Conservation (phyloP, 176 grass and related monocot genomes). For the Eleusine indica region DNA sequence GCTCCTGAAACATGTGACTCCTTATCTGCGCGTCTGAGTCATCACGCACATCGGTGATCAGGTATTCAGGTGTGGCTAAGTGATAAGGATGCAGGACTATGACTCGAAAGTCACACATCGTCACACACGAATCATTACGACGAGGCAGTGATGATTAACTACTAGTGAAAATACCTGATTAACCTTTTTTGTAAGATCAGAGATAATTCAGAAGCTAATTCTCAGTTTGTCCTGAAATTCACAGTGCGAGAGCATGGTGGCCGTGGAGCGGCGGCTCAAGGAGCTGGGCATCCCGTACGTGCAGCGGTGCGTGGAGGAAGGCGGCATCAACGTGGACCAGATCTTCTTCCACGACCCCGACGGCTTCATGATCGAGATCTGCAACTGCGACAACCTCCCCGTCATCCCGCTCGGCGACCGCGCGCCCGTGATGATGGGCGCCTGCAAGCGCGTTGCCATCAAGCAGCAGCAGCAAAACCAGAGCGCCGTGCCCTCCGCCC, state of each 20-base stretch:
- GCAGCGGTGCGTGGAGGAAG: slow-evolving; percentile 62
- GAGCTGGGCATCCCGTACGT: slow-evolving; percentile 65
- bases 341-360: slow-evolving; percentile 94
- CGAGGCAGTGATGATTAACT: too few relatives aligned
- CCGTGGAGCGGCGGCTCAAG: slow-evolving; percentile 65
- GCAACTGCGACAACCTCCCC: slow-evolving; percentile 86
- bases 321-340: slow-evolving; percentile 74
- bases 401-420: slow-evolving; percentile 56
- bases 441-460: slow-evolving; percentile 51
- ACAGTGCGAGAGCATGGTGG: slow-evolving; percentile 89
- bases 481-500: neutral
- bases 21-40: neutral
- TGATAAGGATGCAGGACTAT: neutral
- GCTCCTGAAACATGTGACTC: neutral
- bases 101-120: too few relatives aligned
- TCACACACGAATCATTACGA: too few relatives aligned
- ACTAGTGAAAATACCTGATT: neutral
- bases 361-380: slow-evolving; percentile 95
- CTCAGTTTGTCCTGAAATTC: neutral
- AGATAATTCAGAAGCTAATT: too few relatives aligned
- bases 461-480: slow-evolving; percentile 36
- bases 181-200: too few relatives aligned
- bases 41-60: neutral
- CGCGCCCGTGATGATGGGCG: neutral
- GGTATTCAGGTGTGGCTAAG: neutral